Evolutionary conservation across 371 early-diverging fungal genomes (phyloP).

Genomic region (Dipsacomyces acuminosporus): DNA sequence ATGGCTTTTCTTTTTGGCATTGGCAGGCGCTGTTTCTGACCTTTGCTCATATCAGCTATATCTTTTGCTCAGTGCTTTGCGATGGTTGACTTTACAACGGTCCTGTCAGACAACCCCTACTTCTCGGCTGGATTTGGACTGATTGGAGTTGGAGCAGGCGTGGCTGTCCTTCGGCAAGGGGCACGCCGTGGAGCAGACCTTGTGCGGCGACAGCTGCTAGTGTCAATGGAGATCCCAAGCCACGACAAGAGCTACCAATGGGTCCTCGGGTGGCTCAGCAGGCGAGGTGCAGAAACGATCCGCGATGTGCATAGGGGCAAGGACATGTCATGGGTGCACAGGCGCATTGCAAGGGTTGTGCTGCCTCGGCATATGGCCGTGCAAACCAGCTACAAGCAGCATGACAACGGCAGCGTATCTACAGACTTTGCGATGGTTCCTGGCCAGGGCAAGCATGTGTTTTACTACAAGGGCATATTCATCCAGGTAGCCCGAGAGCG

Average conservation of each 20-base stretch:
- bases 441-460: constrained; percentile 87
- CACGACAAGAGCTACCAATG: constrained; percentile 91
- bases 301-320: constrained; percentile 9
- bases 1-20: too few relatives aligned
- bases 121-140: constrained; percentile 94
- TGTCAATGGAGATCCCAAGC: constrained; percentile 89
- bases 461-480: constrained; percentile 79
- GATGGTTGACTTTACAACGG: constrained; percentile 36
- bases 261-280: constrained; percentile 88
- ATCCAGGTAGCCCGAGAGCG: constrained; percentile 82
- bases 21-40: too few relatives aligned
- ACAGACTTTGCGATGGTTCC: constrained; percentile 86
- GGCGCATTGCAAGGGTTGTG: constrained; percentile 41
- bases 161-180: constrained; percentile 75
- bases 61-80: neutral
- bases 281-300: constrained; percentile 37
- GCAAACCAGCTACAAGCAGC: constrained; percentile 79
- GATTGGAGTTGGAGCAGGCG: constrained; percentile 82
- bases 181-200: constrained; percentile 60
- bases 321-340: constrained; percentile 30
- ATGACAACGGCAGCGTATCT: constrained; percentile 84
- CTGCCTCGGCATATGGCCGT: constrained; percentile 76
- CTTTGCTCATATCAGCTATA: neutral
- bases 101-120: constrained; percentile 67
- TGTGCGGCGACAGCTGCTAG: constrained; percentile 72